Percentiles rank a stretch among this genome's conserved stretches.
These are phyloP conservation scores for Mycotypha africana DNA, from an alignment of 371 early-diverging fungal genomes.

Conservation along the genomic window DNA sequence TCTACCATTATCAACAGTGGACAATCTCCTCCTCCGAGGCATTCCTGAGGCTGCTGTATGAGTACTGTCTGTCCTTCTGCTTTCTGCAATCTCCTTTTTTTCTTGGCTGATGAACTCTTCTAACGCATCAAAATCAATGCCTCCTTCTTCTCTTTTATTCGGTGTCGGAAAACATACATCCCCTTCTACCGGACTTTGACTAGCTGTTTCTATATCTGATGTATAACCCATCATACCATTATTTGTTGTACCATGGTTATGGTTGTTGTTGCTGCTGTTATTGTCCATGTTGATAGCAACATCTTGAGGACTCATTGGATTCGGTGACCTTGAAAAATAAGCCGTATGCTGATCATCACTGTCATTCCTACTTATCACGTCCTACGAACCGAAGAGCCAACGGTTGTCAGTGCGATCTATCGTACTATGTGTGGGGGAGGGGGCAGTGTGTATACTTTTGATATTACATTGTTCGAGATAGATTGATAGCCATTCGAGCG, in stretches of 20 bases:
- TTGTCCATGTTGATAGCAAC: conserved; percentile 11
- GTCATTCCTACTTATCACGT: too few relatives aligned
- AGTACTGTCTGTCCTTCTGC: not conserved
- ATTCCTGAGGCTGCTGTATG: too few relatives aligned
- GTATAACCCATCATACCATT: conserved; percentile 6
- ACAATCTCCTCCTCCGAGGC: conserved; percentile 7
- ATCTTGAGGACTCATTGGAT: not conserved
- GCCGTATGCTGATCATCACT: not conserved
- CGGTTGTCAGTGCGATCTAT: too few relatives aligned
- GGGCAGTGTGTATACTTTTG: not conserved
- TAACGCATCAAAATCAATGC: conserved; percentile 25
- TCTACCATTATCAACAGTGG: conserved; percentile 20
- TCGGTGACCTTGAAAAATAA: not conserved
- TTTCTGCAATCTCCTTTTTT: conserved; percentile 7
- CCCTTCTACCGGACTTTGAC: conserved; percentile 23
- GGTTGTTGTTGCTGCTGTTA: not conserved
- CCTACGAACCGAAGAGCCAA: too few relatives aligned
- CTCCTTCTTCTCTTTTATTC: conserved; percentile 21
- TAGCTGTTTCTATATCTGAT: conserved; percentile 23
- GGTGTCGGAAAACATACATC: conserved; percentile 42
- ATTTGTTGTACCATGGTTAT: not conserved
- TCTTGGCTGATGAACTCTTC: conserved; percentile 15
- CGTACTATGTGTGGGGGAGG: not conserved
- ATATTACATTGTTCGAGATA: conserved; percentile 1
- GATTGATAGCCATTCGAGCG: conserved; percentile 4